Evolutionary conservation across 2,329 filamentous ascomycete genomes (phyloP), one percentile per base, ranked within the genome.

Genomic region (Claviceps pazoutovae): DNA sequence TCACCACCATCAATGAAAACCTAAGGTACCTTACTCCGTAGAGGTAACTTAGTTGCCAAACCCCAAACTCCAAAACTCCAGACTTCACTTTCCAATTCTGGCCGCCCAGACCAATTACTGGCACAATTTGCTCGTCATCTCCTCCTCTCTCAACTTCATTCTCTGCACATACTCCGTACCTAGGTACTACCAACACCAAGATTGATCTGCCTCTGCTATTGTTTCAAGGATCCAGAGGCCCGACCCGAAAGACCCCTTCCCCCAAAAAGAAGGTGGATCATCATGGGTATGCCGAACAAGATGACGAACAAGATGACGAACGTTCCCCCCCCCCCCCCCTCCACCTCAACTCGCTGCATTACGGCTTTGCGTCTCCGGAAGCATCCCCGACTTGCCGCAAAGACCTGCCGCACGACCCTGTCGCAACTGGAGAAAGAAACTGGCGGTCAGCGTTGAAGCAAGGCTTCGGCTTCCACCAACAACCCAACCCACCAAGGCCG

Each of bases 381-480:
- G 30, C 52, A 48, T 50, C 36, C 46, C 53, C 50, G 50, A 48
- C 53, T 52, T 52, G 47, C 44, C 50, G 46, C 38, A 48, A 30
- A 30, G 26, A 30, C 26, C 26, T 30, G 26, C 26, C 26, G 26
- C 26, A 30, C 26, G 26, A 30, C 26, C 26, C 8, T 30, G 26
- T 30, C 13, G 38, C 21, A 21, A 39, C 34, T n/a, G 30, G 38
- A 36, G 36, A 19, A 44, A 30, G 9, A 30, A 56, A 56, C 46
- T 53, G 55, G 55, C 55, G 55, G 55, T 56, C 55, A 52, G 48
- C 36, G 46, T 30, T 30, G 26, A 30, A 30, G 26, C 26, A 30
- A 9, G 26, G 26, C 26, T 30, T 30, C 26, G 26, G 26, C 26
- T 30, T 9, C 26, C 8, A 30, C 26, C 26, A 30, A 30, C 26